These are phyloP conservation scores for Argentina anserina DNA, from an alignment of 306 rosid species.

Conservation along the genomic window DNA sequence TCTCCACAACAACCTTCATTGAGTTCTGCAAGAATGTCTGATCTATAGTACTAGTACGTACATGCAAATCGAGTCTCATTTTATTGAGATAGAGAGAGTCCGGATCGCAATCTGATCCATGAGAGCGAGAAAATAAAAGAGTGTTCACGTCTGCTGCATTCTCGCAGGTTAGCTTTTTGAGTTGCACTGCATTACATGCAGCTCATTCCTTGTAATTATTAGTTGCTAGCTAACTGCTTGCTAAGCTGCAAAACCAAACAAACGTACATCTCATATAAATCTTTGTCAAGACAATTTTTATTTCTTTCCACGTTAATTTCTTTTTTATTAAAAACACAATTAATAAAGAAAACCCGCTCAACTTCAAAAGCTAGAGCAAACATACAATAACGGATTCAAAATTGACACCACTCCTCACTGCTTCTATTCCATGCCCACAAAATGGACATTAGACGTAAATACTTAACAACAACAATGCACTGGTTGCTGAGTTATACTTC, in stretches of 20 bases:
- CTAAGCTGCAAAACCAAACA: neutral
- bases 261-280: neutral
- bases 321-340: neutral
- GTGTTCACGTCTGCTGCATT: constrained; percentile 33
- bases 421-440: too few species aligned
- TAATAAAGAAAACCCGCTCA: too few species aligned
- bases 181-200: constrained; percentile 11
- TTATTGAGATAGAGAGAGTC: neutral
- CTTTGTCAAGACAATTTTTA: neutral
- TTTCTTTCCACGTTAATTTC: neutral
- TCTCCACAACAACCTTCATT: constrained; percentile 39
- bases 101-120: neutral
- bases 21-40: neutral
- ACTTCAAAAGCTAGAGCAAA: too few species aligned
- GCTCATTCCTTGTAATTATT: too few species aligned
- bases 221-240: neutral
- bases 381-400: too few species aligned
- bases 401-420: neutral
- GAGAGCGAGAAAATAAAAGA: neutral
- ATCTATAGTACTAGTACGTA: neutral
- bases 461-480: too few species aligned
- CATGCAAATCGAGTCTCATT: neutral
- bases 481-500: too few species aligned
- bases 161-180: constrained; percentile 12
- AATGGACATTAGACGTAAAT: too few species aligned